Evolutionary conservation across 1,139 yeast species (phyloP).

Genomic region (Lodderomyces elongisporus): DNA sequence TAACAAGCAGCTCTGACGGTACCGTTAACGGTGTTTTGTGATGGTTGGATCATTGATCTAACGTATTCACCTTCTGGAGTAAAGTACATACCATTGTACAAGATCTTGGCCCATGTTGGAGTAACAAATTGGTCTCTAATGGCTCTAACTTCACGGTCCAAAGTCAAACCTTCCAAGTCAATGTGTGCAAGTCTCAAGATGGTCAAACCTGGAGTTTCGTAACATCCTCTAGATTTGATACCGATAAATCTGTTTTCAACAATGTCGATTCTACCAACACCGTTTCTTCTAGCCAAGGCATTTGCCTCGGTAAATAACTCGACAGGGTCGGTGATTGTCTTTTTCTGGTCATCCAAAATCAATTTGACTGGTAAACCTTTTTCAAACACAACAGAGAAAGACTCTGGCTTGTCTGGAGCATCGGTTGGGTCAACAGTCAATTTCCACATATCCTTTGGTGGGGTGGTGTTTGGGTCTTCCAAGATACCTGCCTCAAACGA

Average conservation of each 20-base stretch:
- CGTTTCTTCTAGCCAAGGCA: constrained; percentile 95
- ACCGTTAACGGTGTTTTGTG: constrained; percentile 94
- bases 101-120: constrained; percentile 80
- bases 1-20: constrained; percentile 89
- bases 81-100: constrained; percentile 96
- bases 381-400: constrained; percentile 72
- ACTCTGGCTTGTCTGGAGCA: constrained; percentile 92
- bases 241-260: constrained; percentile 99
- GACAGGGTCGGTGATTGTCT: constrained; percentile 72
- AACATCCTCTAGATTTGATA: constrained; percentile 98
- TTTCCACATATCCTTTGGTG: constrained; percentile 99
- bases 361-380: constrained; percentile 87
- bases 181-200: constrained; percentile 89
- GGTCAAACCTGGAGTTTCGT: constrained; percentile 98
- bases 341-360: constrained; percentile 57
- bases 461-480: constrained; percentile 97
- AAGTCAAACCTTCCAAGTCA: constrained; percentile 93
- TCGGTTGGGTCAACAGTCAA: constrained; percentile 92
- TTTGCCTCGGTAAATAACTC: constrained; percentile 91
- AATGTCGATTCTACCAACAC: constrained; percentile 98
- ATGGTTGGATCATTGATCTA: constrained; percentile 88
- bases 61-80: constrained; percentile 97
- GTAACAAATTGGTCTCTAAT: constrained; percentile 96
- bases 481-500: constrained; percentile 98
- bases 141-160: constrained; percentile 97